phyloP scores from a whole-genome alignment of 768 basidiomycete species.

The Tubosaeta sp. region DNA sequence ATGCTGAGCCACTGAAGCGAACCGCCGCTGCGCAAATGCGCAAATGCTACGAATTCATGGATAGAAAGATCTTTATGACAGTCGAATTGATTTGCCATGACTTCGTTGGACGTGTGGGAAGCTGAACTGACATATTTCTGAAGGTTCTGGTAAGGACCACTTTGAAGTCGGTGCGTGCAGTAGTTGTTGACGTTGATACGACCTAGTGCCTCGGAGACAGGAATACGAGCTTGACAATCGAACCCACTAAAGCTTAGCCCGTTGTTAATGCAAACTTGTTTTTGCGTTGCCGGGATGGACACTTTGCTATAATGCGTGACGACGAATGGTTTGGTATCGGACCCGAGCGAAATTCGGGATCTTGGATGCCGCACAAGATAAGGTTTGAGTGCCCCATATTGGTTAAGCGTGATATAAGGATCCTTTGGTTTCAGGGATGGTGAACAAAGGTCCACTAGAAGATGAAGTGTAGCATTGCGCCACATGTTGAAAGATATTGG shows the following conservation, averaged over 20 bases:
- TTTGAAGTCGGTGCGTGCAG: constrained; percentile 34
- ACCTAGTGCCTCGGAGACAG: constrained; percentile 13
- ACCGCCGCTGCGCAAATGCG: constrained; percentile 41
- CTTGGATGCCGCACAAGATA: constrained; percentile 15
- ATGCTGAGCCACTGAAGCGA: constrained; percentile 51
- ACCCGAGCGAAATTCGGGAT: constrained; percentile 21
- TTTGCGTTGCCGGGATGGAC: constrained; percentile 12
- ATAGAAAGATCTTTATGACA: constrained; percentile 39
- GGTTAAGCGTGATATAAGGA: constrained; percentile 13
- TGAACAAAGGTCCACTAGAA: constrained; percentile 36
- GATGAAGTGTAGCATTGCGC: constrained; percentile 38
- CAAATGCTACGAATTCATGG: constrained; percentile 46
- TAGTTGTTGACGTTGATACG: constrained; percentile 9
- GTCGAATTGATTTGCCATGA: constrained; percentile 38
- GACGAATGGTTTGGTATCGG: constrained; percentile 21
- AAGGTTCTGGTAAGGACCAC: constrained; percentile 32
- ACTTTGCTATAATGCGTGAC: constrained; percentile 12
- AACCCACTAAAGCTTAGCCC: constrained; percentile 30
- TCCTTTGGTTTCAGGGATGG: background rate
- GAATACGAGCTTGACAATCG: constrained; percentile 17
- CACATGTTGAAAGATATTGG: constrained; percentile 41
- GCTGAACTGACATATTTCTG: constrained; percentile 35
- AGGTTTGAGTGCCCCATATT: constrained; percentile 8
- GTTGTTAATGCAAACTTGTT: constrained; percentile 31
- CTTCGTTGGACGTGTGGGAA: constrained; percentile 39